Percentiles rank a stretch among this genome's conserved stretches.
These are phyloP conservation scores for Scutellaria baicalensis DNA, from an alignment of 257 asterid genomes.

Conservation along the genomic window DNA sequence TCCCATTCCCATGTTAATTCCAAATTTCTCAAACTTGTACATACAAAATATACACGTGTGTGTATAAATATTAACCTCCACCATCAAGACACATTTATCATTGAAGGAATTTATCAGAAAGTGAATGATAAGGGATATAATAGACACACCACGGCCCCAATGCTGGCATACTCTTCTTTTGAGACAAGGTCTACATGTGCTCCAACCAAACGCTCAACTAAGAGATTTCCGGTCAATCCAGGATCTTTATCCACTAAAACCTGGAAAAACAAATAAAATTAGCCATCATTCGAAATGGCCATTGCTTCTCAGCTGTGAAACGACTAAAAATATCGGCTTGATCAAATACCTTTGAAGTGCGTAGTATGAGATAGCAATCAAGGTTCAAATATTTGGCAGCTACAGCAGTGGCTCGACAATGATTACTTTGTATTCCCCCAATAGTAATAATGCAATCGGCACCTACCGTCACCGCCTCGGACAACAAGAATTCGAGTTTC, in stretches of 20 bases:
- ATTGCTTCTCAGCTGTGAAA: too few species aligned
- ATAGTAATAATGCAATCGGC: conserved; percentile 87
- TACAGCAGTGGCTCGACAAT: conserved; percentile 96
- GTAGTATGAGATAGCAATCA: conserved; percentile 77
- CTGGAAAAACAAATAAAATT: conserved; percentile 31
- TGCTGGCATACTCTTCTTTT: conserved; percentile 81
- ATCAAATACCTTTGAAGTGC: conserved; percentile 76
- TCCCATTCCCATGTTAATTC: background rate
- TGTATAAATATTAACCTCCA: too few species aligned
- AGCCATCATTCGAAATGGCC: background rate
- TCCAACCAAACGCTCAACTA: conserved; percentile 96
- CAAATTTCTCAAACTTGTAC: background rate
- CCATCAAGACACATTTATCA: background rate
- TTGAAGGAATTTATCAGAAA: background rate
- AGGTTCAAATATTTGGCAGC: conserved; percentile 92
- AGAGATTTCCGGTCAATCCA: conserved; percentile 93
- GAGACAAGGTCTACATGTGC: conserved; percentile 92
- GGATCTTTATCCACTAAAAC: conserved; percentile 83
- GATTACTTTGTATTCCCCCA: conserved; percentile 98
- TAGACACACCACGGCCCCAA: conserved; percentile 69
- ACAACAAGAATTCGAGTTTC: conserved; percentile 93
- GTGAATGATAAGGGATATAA: background rate
- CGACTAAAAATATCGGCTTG: background rate
- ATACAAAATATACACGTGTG: background rate
- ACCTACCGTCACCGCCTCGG: conserved; percentile 88